phyloP scores from a whole-genome alignment of 805 yeast genomes.

The Barnettozyma botsteinii region DNA sequence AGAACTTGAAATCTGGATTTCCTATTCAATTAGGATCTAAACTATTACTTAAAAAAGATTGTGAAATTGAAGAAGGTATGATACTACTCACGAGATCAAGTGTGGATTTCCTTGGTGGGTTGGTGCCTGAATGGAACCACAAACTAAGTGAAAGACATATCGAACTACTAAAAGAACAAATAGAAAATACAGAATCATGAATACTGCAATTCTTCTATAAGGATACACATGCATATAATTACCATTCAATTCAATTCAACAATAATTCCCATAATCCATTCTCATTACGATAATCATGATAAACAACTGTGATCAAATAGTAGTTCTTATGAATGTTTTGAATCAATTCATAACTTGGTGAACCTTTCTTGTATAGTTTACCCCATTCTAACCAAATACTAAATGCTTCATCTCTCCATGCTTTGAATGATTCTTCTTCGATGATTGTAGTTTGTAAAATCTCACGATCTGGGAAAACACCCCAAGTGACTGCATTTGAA shows the following conservation, averaged over 20 bases:
- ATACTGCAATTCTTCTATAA: too few species aligned
- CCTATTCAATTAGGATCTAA: slow-evolving; percentile 54
- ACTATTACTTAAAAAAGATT: slow-evolving; percentile 42
- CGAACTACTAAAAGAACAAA: slow-evolving; percentile 25
- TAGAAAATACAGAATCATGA: slow-evolving; percentile 11
- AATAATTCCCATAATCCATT: slow-evolving; percentile 72
- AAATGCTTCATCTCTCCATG: slow-evolving; percentile 96
- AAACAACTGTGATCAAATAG: slow-evolving; percentile 76
- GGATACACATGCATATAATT: too few species aligned
- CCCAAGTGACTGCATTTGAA: slow-evolving; percentile 94
- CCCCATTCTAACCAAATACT: slow-evolving; percentile 92
- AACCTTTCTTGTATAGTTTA: slow-evolving; percentile 53
- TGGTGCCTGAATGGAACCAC: slow-evolving; percentile 34
- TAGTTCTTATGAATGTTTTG: slow-evolving; percentile 55
- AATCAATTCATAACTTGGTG: slow-evolving; percentile 55
- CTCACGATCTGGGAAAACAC: slow-evolving; percentile 88
- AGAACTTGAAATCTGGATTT: slow-evolving; percentile 21
- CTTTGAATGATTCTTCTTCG: slow-evolving; percentile 86
- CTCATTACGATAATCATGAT: slow-evolving; percentile 74
- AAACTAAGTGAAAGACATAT: slow-evolving; percentile 28
- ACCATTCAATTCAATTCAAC: slow-evolving; percentile 20
- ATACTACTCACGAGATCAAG: slow-evolving; percentile 27
- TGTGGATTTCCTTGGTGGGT: slow-evolving; percentile 34
- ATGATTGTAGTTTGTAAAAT: slow-evolving; percentile 88
- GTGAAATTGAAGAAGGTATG: slow-evolving; percentile 43